phyloP scores from a whole-genome alignment of 2,329 filamentous ascomycete genomes.

The Myriosclerotinia duriaeana region DNA sequence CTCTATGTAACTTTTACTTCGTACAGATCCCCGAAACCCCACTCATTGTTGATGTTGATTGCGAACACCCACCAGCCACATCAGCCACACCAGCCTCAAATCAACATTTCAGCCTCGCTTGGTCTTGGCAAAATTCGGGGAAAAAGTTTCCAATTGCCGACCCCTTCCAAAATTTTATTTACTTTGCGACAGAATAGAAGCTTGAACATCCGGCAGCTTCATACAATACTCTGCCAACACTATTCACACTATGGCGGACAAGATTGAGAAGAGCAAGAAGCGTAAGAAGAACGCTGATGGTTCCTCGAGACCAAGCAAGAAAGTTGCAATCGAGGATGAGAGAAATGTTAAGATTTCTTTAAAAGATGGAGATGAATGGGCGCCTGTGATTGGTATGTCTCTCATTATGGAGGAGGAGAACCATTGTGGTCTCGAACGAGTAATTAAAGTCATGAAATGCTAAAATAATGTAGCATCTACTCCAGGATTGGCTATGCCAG shows the following conservation, averaged over 20 bases:
- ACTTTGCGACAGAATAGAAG: slow-evolving; percentile 13
- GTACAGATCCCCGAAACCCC: too few relatives aligned
- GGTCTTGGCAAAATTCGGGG: slow-evolving; percentile 22
- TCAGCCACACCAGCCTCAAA: slow-evolving; percentile 2
- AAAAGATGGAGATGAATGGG: slow-evolving; percentile 48
- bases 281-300: slow-evolving; percentile 51
- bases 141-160: slow-evolving; percentile 25
- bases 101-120: neutral
- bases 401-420: neutral
- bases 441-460: neutral
- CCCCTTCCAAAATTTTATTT: slow-evolving; percentile 19
- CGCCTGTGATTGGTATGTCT: slow-evolving; percentile 54
- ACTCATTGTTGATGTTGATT: neutral
- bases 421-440: neutral
- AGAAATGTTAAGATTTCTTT: slow-evolving; percentile 49
- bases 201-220: neutral
- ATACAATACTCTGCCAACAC: neutral
- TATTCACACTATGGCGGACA: slow-evolving; percentile 35
- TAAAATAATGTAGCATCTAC: slow-evolving; percentile 37
- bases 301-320: slow-evolving; percentile 49
- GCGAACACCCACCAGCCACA: neutral
- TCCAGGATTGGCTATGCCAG: slow-evolving; percentile 40
- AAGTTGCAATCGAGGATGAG: slow-evolving; percentile 48
- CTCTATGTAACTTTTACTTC: too few relatives aligned
- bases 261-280: slow-evolving; percentile 44